Evolutionary conservation across 176 grass and related monocot species (phyloP).

Genomic region (Puccinellia tenuiflora): DNA sequence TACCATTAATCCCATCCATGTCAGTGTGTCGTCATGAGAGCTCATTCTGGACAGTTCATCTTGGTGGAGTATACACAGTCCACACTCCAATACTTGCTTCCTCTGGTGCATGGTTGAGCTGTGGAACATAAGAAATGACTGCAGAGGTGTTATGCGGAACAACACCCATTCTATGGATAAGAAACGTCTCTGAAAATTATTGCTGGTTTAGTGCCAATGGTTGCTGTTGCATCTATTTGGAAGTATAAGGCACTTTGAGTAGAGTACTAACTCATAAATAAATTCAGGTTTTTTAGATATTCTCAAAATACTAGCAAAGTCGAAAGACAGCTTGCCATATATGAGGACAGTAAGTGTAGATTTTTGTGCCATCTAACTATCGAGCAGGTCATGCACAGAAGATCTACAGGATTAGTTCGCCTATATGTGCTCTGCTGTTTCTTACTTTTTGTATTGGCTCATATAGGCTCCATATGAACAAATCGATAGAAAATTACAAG

Average conservation of each 20-base stretch:
- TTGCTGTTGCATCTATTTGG: neutral
- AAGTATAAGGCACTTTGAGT: neutral
- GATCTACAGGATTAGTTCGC: neutral
- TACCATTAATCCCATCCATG: neutral
- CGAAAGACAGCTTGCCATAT: neutral
- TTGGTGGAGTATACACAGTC: neutral
- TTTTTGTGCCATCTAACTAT: neutral
- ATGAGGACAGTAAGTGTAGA: neutral
- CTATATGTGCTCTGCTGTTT: neutral
- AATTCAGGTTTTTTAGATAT: neutral
- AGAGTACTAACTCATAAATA: neutral
- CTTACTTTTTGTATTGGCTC: conserved; percentile 7
- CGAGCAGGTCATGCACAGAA: neutral
- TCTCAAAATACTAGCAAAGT: conserved; percentile 15
- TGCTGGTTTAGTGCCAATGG: neutral
- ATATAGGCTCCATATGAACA: conserved; percentile 28
- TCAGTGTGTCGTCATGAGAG: neutral
- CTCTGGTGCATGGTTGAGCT: neutral
- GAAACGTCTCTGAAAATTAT: neutral
- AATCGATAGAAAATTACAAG: conserved; percentile 53
- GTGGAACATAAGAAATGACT: neutral
- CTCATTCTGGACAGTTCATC: neutral
- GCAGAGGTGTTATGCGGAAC: neutral
- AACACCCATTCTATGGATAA: neutral
- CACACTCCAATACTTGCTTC: neutral